These are phyloP conservation scores for Crithidia fasciculata DNA, from an alignment of 208 protist genomes.

Conservation along the genomic window DNA sequence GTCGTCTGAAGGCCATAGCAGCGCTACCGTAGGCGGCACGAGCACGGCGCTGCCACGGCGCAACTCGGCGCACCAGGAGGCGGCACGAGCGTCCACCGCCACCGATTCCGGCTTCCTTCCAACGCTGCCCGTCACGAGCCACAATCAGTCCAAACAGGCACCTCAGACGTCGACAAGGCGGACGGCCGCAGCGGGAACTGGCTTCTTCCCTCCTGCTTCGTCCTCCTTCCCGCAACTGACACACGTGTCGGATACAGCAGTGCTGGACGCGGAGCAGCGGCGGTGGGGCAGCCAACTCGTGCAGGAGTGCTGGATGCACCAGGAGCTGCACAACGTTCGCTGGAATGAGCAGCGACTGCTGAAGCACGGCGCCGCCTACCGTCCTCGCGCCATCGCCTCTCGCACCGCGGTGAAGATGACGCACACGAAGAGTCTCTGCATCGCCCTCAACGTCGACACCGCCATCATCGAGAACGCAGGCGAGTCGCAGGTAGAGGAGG, in stretches of 20 bases:
- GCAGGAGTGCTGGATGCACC: constrained; percentile 78
- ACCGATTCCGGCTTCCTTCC: not conserved
- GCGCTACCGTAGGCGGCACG: not conserved
- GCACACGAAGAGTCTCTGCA: constrained; percentile 66
- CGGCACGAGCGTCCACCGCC: constrained; percentile 14
- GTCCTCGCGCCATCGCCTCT: constrained; percentile 60
- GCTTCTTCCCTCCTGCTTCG: not conserved
- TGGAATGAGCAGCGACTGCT: constrained; percentile 66
- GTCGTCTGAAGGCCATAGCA: constrained; percentile 8
- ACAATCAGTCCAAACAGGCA: not conserved
- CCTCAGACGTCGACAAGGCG: not conserved
- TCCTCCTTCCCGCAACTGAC: constrained; percentile 15
- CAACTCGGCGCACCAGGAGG: not conserved
- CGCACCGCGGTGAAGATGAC: constrained; percentile 56
- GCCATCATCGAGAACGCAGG: constrained; percentile 53
- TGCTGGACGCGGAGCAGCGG: constrained; percentile 61
- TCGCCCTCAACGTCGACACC: constrained; percentile 74
- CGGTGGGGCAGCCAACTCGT: constrained; percentile 51
- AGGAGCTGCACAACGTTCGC: constrained; percentile 49
- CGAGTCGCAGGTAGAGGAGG: constrained; percentile 28
- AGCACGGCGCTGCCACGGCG: not conserved
- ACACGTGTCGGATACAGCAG: constrained; percentile 53
- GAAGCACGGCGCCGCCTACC: constrained; percentile 62
- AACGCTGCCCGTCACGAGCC: not conserved
- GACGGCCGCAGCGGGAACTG: not conserved